phyloP scores from a whole-genome alignment of 1,284 basidiomycete genomes.

The Schizophyllum amplum region DNA sequence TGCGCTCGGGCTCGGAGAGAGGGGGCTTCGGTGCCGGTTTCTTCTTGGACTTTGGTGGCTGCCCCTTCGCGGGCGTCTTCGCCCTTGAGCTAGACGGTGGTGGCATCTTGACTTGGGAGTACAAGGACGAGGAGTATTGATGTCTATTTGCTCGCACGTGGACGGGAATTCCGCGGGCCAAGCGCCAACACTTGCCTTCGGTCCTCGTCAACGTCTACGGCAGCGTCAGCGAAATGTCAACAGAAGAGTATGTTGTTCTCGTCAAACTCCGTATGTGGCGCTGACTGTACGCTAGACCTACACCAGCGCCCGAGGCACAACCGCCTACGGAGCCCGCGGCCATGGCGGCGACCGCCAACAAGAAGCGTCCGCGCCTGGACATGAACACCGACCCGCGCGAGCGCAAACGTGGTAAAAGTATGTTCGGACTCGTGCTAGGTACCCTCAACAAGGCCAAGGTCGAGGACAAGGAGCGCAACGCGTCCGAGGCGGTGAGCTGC shows the following conservation, averaged over 20 bases:
- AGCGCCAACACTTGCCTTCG: too few relatives aligned
- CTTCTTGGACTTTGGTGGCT: slow-evolving; percentile 2
- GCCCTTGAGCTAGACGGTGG: neutral
- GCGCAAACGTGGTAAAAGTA: slow-evolving; percentile 73
- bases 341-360: slow-evolving; percentile 24
- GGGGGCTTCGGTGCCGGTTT: slow-evolving; percentile 38
- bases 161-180: too few relatives aligned
- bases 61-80: neutral
- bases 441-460: slow-evolving; percentile 77
- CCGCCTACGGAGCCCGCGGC: slow-evolving; percentile 28
- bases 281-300: too few relatives aligned
- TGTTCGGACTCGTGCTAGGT: slow-evolving; percentile 73
- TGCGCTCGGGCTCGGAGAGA: slow-evolving; percentile 45
- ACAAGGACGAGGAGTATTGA: too few relatives aligned
- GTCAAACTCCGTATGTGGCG: too few relatives aligned
- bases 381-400: slow-evolving; percentile 37
- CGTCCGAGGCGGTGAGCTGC: slow-evolving; percentile 64
- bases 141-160: too few relatives aligned
- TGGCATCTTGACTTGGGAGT: too few relatives aligned
- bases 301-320: slow-evolving; percentile 23
- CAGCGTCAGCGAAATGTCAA: too few relatives aligned
- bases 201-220: too few relatives aligned
- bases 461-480: slow-evolving; percentile 71
- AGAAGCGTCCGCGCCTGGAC: slow-evolving; percentile 65
- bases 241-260: slow-evolving; percentile 26